phyloP scores from a whole-genome alignment of 306 rosid species.

The Vigna angularis region DNA sequence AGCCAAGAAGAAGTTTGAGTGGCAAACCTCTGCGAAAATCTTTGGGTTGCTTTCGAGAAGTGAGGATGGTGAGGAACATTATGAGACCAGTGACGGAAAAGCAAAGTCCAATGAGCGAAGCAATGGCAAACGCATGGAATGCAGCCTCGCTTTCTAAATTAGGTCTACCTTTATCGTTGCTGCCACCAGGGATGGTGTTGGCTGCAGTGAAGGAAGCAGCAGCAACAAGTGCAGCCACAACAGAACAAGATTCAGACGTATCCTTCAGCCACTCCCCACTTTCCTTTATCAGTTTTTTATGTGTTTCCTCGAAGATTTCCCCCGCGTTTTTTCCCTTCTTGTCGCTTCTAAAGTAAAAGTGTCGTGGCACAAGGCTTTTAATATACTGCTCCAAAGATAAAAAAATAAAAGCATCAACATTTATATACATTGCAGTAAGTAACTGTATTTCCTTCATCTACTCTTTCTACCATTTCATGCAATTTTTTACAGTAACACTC shows the following conservation, averaged over 20 bases:
- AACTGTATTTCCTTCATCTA: neutral
- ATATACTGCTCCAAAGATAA: constrained; percentile 40
- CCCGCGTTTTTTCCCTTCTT: neutral
- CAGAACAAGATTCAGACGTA: constrained; percentile 54
- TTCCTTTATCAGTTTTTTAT: neutral
- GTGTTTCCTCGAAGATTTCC: constrained; percentile 42
- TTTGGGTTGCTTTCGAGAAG: constrained; percentile 56
- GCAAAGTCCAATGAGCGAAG: constrained; percentile 59
- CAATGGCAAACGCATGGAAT: constrained; percentile 53
- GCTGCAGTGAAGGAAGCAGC: constrained; percentile 56
- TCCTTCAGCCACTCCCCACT: constrained; percentile 46
- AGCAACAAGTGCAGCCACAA: constrained; percentile 52
- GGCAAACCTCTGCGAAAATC: constrained; percentile 60
- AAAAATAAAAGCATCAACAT: neutral
- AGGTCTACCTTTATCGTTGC: constrained; percentile 39
- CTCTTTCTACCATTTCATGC: neutral
- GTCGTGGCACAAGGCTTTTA: constrained; percentile 39
- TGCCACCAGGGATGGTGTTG: constrained; percentile 56
- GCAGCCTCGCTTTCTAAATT: constrained; percentile 44
- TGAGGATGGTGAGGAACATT: constrained; percentile 72
- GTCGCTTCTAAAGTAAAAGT: constrained; percentile 32
- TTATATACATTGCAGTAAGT: neutral
- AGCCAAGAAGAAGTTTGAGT: constrained; percentile 55
- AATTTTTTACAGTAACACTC: too few species aligned
- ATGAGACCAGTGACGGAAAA: constrained; percentile 66